Evolutionary conservation across 257 asterid species (phyloP).

Genomic region (Thymus quinquecostatus): DNA sequence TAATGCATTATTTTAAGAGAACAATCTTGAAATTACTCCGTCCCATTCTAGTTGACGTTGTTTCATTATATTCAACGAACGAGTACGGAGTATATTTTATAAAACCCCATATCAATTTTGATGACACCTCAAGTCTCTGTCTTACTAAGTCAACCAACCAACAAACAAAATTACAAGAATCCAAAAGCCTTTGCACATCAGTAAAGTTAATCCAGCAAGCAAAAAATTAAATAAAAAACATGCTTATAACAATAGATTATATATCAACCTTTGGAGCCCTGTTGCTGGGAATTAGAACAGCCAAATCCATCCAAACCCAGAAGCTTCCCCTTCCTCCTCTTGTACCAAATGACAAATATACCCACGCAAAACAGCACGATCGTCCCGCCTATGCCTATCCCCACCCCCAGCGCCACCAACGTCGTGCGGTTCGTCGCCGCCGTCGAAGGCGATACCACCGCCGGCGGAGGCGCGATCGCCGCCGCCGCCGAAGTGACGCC

Average conservation of each 20-base stretch:
- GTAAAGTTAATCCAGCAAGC: slow-evolving; percentile 4
- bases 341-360: slow-evolving; percentile 69
- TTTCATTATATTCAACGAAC: too few relatives aligned
- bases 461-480: slow-evolving; percentile 19
- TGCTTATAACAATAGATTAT: neutral
- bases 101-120: neutral
- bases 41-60: too few relatives aligned
- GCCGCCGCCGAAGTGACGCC: slow-evolving; percentile 32
- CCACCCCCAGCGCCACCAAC: slow-evolving; percentile 73
- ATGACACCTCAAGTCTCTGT: slow-evolving; percentile 25
- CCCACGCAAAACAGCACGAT: slow-evolving; percentile 71
- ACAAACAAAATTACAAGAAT: slow-evolving; percentile 1
- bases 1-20: slow-evolving; percentile 4
- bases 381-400: slow-evolving; percentile 86
- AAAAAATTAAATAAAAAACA: slow-evolving; percentile 8
- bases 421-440: slow-evolving; percentile 37
- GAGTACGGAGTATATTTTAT: neutral
- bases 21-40: neutral
- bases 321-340: slow-evolving; percentile 61
- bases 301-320: slow-evolving; percentile 42
- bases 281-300: slow-evolving; percentile 33
- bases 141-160: slow-evolving; percentile 29
- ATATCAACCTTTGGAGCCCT: slow-evolving; percentile 56
- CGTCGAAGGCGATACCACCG: slow-evolving; percentile 18
- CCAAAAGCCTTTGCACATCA: neutral